Base-by-base conservation (phyloP, 1,284 basidiomycete genomes). In the Lentinus polychrous region DNA sequence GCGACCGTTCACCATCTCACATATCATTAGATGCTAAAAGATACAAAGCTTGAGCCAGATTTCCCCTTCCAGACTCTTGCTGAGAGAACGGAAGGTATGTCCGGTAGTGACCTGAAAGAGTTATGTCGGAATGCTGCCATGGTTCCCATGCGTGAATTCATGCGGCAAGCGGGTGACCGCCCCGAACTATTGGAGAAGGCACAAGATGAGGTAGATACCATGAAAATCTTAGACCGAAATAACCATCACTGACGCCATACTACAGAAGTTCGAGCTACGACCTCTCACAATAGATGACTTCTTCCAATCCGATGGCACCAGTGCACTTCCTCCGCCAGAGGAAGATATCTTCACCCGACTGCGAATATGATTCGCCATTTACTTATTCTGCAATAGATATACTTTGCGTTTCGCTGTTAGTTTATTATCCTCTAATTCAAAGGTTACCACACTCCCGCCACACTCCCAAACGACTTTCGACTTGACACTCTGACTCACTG, bases 101-200 rank as follows among this genome's bases (percentile, higher is more conserved):
- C 92, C 5, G 95, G 95, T 3, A 93, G 90, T 6, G 96, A 99
- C 65, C 68, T 99, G 43, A 86, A 88, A 59, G 96, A 99, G 70
- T 73, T 95, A n/a, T 99, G 95, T 65, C 76, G 96, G 45, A 92
- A 83, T 57, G 92, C 92, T 0, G 91, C 90, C 0, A 94, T 94
- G 91, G 75, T 85, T 0, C 94, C 94, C 1, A 87, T 96, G 24
- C 78, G 91, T 23, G 93, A 96, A 63, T 83, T 86, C 55, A 86
- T 95, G 76, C 73, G 83, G 23, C 73, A 74, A 47, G 75, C 79
- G 46, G 76, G 75, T 2, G 69, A 69, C 27, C 73, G 83, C 48
- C 70, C 72, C 37, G 72, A 75, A 42, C 64, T 76, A 15, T 62
- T 87, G 44, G 74, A 67, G 43, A 72, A 70, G 50, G 73, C 74